Percentiles rank a stretch among this genome's conserved stretches.
These are phyloP conservation scores for Russula foetens DNA, from an alignment of 768 basidiomycete genomes.

Conservation along the genomic window DNA sequence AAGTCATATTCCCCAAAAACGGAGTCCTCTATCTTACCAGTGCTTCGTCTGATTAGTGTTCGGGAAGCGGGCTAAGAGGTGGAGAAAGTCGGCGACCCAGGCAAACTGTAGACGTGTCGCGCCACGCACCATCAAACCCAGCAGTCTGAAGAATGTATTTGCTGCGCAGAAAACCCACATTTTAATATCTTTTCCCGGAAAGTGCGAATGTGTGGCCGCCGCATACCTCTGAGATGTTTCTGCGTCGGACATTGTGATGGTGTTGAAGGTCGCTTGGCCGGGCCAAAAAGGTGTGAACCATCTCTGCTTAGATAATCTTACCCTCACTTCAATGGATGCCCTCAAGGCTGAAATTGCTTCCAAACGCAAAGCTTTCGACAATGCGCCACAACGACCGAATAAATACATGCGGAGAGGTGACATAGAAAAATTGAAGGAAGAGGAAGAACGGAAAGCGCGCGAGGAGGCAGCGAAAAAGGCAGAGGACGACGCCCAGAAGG, in stretches of 20 bases:
- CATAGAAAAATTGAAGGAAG: slow-evolving; percentile 35
- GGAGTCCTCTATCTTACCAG: slow-evolving; percentile 53
- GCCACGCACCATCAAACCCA: slow-evolving; percentile 74
- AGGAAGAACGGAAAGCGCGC: slow-evolving; percentile 17
- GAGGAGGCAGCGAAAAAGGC: slow-evolving; percentile 16
- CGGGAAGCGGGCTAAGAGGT: slow-evolving; percentile 66
- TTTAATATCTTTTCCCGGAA: slow-evolving; percentile 18
- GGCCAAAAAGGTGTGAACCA: slow-evolving; percentile 20
- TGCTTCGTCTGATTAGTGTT: slow-evolving; percentile 93
- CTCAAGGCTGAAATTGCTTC: slow-evolving; percentile 83
- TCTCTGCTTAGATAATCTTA: slow-evolving; percentile 10
- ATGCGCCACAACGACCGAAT: slow-evolving; percentile 46
- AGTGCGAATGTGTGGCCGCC: not conserved
- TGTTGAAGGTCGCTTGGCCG: slow-evolving; percentile 24
- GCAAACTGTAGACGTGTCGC: not conserved
- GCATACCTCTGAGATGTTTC: slow-evolving; percentile 45
- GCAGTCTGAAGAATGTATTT: slow-evolving; percentile 91
- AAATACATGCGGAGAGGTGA: slow-evolving; percentile 93
- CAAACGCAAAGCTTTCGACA: slow-evolving; percentile 72
- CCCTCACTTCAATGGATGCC: slow-evolving; percentile 59
- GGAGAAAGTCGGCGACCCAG: slow-evolving; percentile 7
- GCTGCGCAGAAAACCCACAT: slow-evolving; percentile 33
- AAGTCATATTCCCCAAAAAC: not conserved
- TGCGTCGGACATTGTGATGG: slow-evolving; percentile 49
- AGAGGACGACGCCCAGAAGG: slow-evolving; percentile 11